Conservation (phyloP, 2,329 filamentous ascomycete species). For the Cordyceps farinosa region DNA sequence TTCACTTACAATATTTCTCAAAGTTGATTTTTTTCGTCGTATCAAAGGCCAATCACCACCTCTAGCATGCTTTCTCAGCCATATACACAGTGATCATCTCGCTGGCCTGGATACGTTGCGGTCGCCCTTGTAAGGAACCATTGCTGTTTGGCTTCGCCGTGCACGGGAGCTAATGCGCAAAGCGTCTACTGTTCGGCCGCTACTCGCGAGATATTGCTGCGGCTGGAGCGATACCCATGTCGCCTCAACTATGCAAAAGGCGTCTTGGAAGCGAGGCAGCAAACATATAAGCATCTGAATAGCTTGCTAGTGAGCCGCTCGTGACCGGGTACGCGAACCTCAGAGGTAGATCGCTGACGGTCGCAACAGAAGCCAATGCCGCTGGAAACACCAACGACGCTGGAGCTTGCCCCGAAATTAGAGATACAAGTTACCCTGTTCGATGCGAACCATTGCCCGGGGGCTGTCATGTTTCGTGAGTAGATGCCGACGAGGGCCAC, state of each 20-base stretch:
- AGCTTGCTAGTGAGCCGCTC: constrained; percentile 55
- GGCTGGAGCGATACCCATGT: constrained; percentile 73
- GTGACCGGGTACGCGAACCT: not conserved
- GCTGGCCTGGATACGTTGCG: constrained; percentile 72
- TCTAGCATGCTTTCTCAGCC: constrained; percentile 82
- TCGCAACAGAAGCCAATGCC: constrained; percentile 67
- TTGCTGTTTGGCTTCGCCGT: not conserved
- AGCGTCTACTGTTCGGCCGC: constrained; percentile 84
- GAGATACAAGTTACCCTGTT: constrained; percentile 78
- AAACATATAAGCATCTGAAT: constrained; percentile 73
- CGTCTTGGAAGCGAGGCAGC: constrained; percentile 68
- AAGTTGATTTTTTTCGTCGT: constrained; percentile 78
- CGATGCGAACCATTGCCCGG: constrained; percentile 88
- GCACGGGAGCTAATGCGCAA: not conserved
- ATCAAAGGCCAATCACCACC: constrained; percentile 55
- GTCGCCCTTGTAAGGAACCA: constrained; percentile 61
- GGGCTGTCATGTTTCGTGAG: constrained; percentile 81
- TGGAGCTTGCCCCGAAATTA: constrained; percentile 68
- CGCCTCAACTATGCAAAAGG: constrained; percentile 78
- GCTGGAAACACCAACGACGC: constrained; percentile 69
- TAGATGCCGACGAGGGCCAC: not conserved
- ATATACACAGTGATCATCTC: constrained; percentile 90
- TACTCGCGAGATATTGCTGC: constrained; percentile 75
- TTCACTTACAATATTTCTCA: constrained; percentile 1
- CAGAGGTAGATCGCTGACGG: not conserved